Base-by-base conservation (phyloP, 345 rosid species). In the Sisymbrium irio region DNA sequence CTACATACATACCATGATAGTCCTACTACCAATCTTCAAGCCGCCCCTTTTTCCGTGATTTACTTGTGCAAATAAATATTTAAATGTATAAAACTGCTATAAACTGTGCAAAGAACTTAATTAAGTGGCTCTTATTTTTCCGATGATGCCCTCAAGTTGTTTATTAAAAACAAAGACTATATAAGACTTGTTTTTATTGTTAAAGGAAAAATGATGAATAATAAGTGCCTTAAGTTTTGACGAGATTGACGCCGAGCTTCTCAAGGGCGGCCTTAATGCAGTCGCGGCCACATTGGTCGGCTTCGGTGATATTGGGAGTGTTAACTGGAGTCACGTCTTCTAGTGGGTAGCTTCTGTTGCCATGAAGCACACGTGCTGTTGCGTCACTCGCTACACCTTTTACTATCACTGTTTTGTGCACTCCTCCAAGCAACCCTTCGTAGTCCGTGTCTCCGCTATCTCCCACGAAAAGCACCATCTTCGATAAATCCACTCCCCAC, bases 361-460 rank as follows among this genome's bases (percentile, higher is more conserved):
- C 58, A 27, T 84, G 86, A 45, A 89, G 77, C 66, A 78, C 86
- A 37, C 71, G 64, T 18, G 88, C 75, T 28, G 28, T 60, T 56
- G 89, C 78, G 30, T 36, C 70, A 45, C 65, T 67, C 7, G 90
- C 80, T 7, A 79, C 73, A 62, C 87, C 86, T 62, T 75, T 82
- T 67, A 85, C 44, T 65, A 84, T 58, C 27, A 87, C 79, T 11
- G 77, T 83, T 67, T 77, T 87, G 65, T 87, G 95, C 49, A 84
- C 41, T 15, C 95, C 95, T 18, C 87, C 86, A 3, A 87, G 69
- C 80, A 89, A 65, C n/a, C 85, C 86, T 80, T 89, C 95, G 39
- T 84, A 89, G 72, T 87, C 92, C 1, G 90, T 84, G 65, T 89
- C 95, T 9, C 92, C 95, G 20, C 76, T 61, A 71, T 87, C 92